A percentile compares a stretch with the other conserved stretches of the same genome.
phyloP scores from a whole-genome alignment of 345 rosid genomes.

The Dipteronia dyeriana region DNA sequence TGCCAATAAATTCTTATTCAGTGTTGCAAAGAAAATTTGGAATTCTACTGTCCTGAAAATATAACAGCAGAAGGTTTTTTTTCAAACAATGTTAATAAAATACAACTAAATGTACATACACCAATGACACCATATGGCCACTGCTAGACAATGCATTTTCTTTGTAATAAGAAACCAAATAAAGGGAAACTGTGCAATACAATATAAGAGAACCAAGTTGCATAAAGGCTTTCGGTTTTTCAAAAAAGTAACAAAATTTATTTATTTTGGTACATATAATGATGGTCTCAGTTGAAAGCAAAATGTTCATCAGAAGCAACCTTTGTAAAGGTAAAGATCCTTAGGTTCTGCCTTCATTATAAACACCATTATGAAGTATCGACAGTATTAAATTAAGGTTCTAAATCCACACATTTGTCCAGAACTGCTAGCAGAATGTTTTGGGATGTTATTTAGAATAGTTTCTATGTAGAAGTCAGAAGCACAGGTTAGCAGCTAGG shows the following conservation, averaged over 20 bases:
- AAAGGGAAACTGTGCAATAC: neutral
- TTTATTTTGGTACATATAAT: neutral
- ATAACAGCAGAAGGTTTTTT: constrained; percentile 2
- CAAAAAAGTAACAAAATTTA: constrained; percentile 1
- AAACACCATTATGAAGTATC: neutral
- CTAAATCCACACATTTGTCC: neutral
- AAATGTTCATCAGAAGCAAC: neutral
- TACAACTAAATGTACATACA: neutral
- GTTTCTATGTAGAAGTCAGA: neutral
- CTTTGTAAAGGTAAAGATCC: neutral
- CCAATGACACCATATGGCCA: neutral
- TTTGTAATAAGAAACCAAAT: constrained; percentile 2
- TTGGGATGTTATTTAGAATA: neutral
- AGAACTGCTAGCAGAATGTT: neutral
- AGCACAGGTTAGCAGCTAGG: neutral
- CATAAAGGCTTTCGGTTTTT: neutral
- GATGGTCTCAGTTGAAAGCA: neutral
- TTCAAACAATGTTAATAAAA: neutral
- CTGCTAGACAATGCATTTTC: neutral
- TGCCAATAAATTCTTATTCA: neutral
- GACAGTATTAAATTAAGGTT: neutral
- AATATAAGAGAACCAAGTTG: neutral
- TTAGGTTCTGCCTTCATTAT: neutral
- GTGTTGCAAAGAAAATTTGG: neutral
- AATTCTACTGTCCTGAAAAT: constrained; percentile 9